Conservation (phyloP, 2,329 filamentous ascomycete genomes). For the Fusarium xyrophilum region DNA sequence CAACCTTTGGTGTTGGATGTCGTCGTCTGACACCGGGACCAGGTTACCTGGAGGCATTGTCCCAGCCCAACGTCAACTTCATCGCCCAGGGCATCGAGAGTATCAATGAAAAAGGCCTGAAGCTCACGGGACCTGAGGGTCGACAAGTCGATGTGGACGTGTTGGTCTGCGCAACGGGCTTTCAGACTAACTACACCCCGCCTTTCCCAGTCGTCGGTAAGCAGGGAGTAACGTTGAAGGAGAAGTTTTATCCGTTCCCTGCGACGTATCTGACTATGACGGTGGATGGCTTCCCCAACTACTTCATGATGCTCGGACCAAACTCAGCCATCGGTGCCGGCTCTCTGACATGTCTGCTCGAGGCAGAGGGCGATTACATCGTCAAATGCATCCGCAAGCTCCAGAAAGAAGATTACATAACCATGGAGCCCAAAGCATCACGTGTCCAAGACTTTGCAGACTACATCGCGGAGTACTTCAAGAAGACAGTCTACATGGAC, state of each 20-base stretch:
- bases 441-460: background rate
- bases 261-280: background rate
- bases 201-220: background rate
- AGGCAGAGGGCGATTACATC: background rate
- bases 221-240: background rate
- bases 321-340: background rate
- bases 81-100: background rate
- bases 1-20: background rate
- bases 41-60: fast-evolving
- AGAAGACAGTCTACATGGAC: background rate
- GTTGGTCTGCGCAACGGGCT: background rate
- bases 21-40: background rate
- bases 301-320: background rate
- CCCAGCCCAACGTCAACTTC: background rate
- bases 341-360: background rate
- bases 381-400: background rate
- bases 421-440: background rate
- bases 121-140: fast-evolving
- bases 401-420: background rate
- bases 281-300: background rate
- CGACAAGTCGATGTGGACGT: background rate
- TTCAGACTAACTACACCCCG: background rate
- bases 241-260: background rate
- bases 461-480: background rate
- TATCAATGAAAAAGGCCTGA: background rate